Percentiles rank a stretch among this genome's conserved stretches.
phyloP scores from a whole-genome alignment of 345 rosid species.

The Ceriops zippeliana region DNA sequence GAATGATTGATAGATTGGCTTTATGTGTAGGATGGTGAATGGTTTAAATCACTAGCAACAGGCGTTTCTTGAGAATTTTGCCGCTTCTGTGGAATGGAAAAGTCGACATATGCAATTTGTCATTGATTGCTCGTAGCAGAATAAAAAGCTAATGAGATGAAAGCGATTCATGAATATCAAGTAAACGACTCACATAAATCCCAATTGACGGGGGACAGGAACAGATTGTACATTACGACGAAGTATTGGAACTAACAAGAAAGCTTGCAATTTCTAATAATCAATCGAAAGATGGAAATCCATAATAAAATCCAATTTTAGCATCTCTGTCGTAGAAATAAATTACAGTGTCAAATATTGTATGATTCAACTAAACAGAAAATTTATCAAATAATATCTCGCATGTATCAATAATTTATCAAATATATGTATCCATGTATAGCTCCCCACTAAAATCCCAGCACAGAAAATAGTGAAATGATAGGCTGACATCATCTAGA shows the following conservation, averaged over 20 bases:
- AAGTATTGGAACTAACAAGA: background rate
- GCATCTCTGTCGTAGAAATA: too few species aligned
- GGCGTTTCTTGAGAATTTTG: background rate
- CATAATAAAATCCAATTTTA: too few species aligned
- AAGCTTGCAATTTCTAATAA: background rate
- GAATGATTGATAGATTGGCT: background rate
- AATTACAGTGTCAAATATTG: too few species aligned
- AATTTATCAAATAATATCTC: too few species aligned
- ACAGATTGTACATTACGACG: background rate
- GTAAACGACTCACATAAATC: conserved; percentile 27
- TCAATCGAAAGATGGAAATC: background rate
- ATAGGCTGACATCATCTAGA: conserved; percentile 15
- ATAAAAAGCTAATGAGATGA: background rate
- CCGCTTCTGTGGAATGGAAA: too few species aligned
- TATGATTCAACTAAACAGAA: too few species aligned
- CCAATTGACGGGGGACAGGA: background rate
- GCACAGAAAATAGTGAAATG: conserved; percentile 12
- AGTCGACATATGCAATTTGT: background rate
- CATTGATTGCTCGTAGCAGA: background rate
- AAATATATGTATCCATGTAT: too few species aligned
- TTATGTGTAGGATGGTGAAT: conserved; percentile 1
- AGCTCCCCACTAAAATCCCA: background rate
- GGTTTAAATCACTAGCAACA: background rate
- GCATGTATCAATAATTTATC: too few species aligned
- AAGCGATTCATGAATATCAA: conserved; percentile 24